Conservation (phyloP, 345 rosid species). For the Rhizophora mangle region DNA sequence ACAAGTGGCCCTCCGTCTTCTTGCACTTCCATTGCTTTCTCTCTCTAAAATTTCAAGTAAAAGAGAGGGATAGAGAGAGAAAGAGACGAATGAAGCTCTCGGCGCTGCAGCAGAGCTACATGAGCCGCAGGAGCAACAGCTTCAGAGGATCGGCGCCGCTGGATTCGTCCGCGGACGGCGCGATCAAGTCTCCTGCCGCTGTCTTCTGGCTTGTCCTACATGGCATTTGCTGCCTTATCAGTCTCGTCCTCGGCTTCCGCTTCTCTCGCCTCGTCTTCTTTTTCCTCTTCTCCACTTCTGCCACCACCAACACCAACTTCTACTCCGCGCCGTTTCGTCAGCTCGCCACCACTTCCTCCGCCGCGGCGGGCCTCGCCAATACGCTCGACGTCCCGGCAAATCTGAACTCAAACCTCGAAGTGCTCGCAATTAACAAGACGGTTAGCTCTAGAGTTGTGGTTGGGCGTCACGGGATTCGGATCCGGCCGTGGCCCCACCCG, state of each 20-base stretch:
- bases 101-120: slow-evolving; percentile 73
- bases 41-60: not conserved
- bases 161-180: slow-evolving; percentile 58
- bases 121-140: slow-evolving; percentile 63
- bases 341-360: slow-evolving; percentile 6
- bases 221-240: slow-evolving; percentile 78
- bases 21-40: not conserved
- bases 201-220: slow-evolving; percentile 76
- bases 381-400: slow-evolving; percentile 14
- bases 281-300: slow-evolving; percentile 73
- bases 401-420: slow-evolving; percentile 21
- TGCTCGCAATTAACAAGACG: slow-evolving; percentile 36
- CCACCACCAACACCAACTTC: slow-evolving; percentile 35
- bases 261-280: slow-evolving; percentile 92
- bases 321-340: slow-evolving; percentile 57
- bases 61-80: not conserved
- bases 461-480: slow-evolving; percentile 99
- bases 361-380: slow-evolving; percentile 26
- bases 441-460: slow-evolving; percentile 73
- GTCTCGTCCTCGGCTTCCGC: slow-evolving; percentile 85
- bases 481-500: slow-evolving; percentile 99
- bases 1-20: not conserved
- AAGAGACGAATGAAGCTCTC: slow-evolving; percentile 69
- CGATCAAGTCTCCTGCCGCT: slow-evolving; percentile 62
- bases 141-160: slow-evolving; percentile 51